Evolutionary conservation across 495 filamentous ascomycete species (phyloP), one percentile per base, ranked within the genome.

Genomic region (Hyaloscypha finlandica): DNA sequence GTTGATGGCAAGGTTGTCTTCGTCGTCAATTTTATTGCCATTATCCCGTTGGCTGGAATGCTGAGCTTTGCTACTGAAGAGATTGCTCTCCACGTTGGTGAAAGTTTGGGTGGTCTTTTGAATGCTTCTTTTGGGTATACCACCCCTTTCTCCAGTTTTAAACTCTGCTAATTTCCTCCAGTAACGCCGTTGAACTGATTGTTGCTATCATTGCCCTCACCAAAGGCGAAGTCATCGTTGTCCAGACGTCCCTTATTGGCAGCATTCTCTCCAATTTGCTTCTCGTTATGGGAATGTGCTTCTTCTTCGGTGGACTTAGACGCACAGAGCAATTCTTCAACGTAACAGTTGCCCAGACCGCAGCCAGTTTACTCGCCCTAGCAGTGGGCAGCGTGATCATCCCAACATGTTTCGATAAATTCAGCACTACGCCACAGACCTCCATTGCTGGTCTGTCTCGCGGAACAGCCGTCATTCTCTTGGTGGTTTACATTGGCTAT

Each of bases 61-160:
- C 79, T 97, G 69, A 92, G 92, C 73, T 96, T 94, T 77, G 93
- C 92, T 39, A 97, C 94, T 3, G 94, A 97, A 79, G 92, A 97
- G 77, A 81, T 97, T 70, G 86, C 91, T 8, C 86, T 89, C 16
- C 89, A 91, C 55, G 86, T 93, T 20, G 92, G 94, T 53, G 93
- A 97, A 70, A 93, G 91, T 6, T 76, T 96, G 33, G 93, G 93
- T 64, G 93, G 93, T 35, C 79, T 97, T 35, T 77, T 97, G 30
- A 97, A 97, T 74, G 94, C 93, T 30, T 87, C 88, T 29, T 96
- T 97, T 74, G 93, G 91, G 90, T 92, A 86, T 72, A 81, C 72
- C 37, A n/a, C 39, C 8, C 61, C 37, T 58, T 5, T n/a, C 8
- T 32, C 31, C 35, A 37, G 12, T 52, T 45, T 53, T 9, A 29